Base-by-base conservation (phyloP, 371 early-diverging fungal species). In the Mortierella sp. region DNA sequence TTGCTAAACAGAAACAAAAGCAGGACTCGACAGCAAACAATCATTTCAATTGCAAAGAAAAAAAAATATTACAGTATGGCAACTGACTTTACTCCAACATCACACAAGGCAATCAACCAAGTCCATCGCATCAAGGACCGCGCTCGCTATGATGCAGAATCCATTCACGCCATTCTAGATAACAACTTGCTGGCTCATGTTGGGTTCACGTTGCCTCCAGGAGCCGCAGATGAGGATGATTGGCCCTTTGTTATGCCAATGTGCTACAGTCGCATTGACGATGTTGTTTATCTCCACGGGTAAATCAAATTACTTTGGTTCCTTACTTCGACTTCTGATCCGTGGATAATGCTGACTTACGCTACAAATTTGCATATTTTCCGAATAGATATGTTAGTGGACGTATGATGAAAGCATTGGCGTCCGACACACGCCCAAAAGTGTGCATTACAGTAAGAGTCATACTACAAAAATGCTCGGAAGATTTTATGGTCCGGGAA, bases 221-320 rank as follows among this genome's bases (percentile, higher is more conserved):
- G 81, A 0, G 59, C 66, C n/a, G 76, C 73, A 1, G 83, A 85
- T 5, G 75, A 73, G n/a, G 85, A 84, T 29, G 84, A 83, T 29
- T 85, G 84, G 83, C 86, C 86, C 3, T 74, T 75, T 59, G 86
- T 85, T 29, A 81, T 85, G 63, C 86, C 86, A 5, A 85, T 85
- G 86, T 75, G 74, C 60, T 84, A 84, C 59, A 83, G 75, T 19
- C 82, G 86, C 37, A 73, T 75, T 26, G 84, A 79, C 7, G 83
- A 84, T 42, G 77, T 60, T 19, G 65, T 85, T 37, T 85, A 84
- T 53, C 23, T 85, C 28, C 86, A 85, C 42, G 86, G 85, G 68
- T 76, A 76, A 57, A 56, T 49, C 28, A 28, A 60, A 32, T 15
- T 34, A 23, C 10, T 17, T 8, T 13, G 40, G 15, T 51, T n/a